These are phyloP conservation scores for Brachypodium distachyon DNA, from an alignment of 202 grass and related monocot genomes.

Conservation along the genomic window DNA sequence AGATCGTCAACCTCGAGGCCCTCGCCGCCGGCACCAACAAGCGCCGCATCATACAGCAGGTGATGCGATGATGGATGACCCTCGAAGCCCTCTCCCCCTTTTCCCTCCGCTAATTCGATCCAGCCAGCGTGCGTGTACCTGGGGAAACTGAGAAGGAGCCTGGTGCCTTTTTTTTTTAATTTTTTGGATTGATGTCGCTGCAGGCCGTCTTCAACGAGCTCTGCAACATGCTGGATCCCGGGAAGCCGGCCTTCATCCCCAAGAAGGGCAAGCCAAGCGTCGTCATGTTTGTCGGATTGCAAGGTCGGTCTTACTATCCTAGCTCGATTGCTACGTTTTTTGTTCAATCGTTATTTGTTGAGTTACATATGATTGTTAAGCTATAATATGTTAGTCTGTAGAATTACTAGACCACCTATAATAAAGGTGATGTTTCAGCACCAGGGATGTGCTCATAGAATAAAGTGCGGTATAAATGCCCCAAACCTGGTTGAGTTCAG, in stretches of 20 bases:
- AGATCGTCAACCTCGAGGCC: constrained; percentile 88
- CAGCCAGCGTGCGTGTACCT: background rate
- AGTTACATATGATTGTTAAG: background rate
- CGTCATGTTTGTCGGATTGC: constrained; percentile 91
- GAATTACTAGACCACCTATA: background rate
- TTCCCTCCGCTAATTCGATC: background rate
- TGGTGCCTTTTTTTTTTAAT: background rate
- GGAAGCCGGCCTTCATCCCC: constrained; percentile 67
- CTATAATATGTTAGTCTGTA: background rate
- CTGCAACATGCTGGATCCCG: constrained; percentile 94
- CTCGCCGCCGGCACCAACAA: constrained; percentile 96
- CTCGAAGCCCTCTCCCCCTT: background rate
- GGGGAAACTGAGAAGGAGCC: background rate
- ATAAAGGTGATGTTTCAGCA: background rate
- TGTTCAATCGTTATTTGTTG: background rate
- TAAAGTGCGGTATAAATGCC: background rate
- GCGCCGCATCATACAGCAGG: constrained; percentile 95
- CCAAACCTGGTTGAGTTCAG: background rate
- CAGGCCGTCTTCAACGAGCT: constrained; percentile 82
- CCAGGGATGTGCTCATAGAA: background rate
- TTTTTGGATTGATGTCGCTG: no score
- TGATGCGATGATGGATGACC: no score
- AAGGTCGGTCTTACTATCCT: constrained; percentile 29
- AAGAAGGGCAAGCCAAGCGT: constrained; percentile 87
- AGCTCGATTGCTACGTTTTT: background rate